A percentile compares a stretch with the other conserved stretches of the same genome.
These are phyloP conservation scores for Crataegus laevigata DNA, from an alignment of 306 rosid genomes.

Conservation along the genomic window DNA sequence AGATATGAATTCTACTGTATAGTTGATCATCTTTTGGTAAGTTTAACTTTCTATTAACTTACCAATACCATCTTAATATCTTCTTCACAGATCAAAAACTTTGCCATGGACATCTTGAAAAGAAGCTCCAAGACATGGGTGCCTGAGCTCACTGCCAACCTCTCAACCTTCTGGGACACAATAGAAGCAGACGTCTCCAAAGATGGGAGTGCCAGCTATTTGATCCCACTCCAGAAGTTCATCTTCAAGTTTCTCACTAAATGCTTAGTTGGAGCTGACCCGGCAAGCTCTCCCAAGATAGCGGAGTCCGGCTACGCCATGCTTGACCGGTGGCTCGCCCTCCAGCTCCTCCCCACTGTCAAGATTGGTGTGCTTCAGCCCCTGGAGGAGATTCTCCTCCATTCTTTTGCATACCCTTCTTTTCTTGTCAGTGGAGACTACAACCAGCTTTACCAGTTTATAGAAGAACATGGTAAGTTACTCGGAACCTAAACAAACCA, in stretches of 20 bases:
- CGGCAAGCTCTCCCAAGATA: conserved; percentile 42
- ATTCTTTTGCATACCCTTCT: conserved; percentile 70
- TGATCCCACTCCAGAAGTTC: conserved; percentile 44
- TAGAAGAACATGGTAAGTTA: conserved; percentile 48
- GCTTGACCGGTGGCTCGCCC: conserved; percentile 71
- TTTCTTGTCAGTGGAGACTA: conserved; percentile 64
- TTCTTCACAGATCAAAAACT: conserved; percentile 48
- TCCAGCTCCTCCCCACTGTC: conserved; percentile 70
- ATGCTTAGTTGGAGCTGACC: conserved; percentile 54
- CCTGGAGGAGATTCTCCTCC: conserved; percentile 75
- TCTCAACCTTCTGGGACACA: conserved; percentile 46
- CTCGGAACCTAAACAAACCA: too few species aligned
- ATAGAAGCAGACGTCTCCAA: conserved; percentile 45
- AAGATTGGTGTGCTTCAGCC: conserved; percentile 64
- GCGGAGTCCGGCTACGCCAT: conserved; percentile 47
- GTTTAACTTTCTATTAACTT: neutral
- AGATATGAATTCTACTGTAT: neutral
- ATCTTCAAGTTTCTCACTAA: conserved; percentile 58
- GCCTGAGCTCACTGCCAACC: conserved; percentile 35
- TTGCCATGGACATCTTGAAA: conserved; percentile 43
- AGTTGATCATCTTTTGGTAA: neutral
- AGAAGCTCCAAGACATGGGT: conserved; percentile 70
- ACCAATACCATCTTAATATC: neutral
- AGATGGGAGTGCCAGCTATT: conserved; percentile 22
- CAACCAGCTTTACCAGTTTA: conserved; percentile 44